Base-by-base conservation (phyloP, 1,284 basidiomycete species). In the Vanrija sp. region DNA sequence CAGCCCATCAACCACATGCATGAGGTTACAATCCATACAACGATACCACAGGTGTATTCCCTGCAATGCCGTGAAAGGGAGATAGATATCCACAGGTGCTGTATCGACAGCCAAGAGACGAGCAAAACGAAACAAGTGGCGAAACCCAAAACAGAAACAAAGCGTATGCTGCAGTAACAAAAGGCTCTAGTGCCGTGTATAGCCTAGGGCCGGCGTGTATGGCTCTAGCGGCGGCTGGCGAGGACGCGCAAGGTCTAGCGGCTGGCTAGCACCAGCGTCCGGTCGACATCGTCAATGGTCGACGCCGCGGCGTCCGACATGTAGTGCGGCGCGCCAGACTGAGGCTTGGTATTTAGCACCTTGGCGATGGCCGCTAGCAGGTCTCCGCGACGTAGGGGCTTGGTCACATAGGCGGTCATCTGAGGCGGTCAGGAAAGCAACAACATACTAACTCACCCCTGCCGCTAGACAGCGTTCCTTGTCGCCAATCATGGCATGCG, bases 391-490 rank as follows among this genome's bases (percentile, higher is more conserved):
- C 74, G 64, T 38, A 76, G 54, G 21, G 56, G 55, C 46, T 57
- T 56, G 23, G 54, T 62, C 34, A 61, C 60, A 49, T 61, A 61
- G 12, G 60, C 60, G 7, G 60, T 61, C 60, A 61, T 61, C 43
- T 54, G 52, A 2, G 29, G 10, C 2, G 6, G 51, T 53, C n/a
- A 45, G 39, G 19, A 25, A 19, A 29, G 16, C 15, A 6, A 15
- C 10, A 0, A 34, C 34, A 2, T 25, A 1, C 19, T 2, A 5
- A 44, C 43, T 23, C 73, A 72, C 65, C 40, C 92, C 93, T 12
- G 91, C 92, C 67, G 91, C 86, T 66, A 96, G 79, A 76, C 91
- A 97, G 55, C 91, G 82, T 75, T 97, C 93, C 55, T 91, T 85
- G 73, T 97, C 93, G 65, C 93, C 93, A 68, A 96, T 91, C 93